Evolutionary conservation across 164 flowering plant genomes (phyloP), one percentile per base, ranked within the genome.

Genomic region (Kingdonia uniflora): DNA sequence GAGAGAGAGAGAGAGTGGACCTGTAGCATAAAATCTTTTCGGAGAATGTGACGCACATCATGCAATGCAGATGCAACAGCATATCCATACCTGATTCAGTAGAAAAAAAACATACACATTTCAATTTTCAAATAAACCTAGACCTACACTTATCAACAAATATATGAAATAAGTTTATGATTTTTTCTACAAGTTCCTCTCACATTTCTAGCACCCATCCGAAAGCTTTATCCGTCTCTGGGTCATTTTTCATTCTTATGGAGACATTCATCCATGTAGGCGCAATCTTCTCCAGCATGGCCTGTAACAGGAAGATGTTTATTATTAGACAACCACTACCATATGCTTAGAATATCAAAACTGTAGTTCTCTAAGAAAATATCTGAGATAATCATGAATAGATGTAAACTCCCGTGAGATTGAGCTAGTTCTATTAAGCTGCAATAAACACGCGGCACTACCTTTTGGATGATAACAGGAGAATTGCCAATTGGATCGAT

Each of bases 191-290:
- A 59, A 33, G 33, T 29, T 8, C 19, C 38, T 19, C 91, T 80
- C 63, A 94, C 97, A 94, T 94, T 80, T 94, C 99, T 44, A 89
- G 78, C 46, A 87, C 97, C 99, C 99, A 94, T 57, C 97, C 99
- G 66, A 94, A 94, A 40, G 77, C 65, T 57, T 81, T 74, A 67
- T 89, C 99, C 25, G 96, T 74, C 73, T 89, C 95, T 2, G 80
- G 74, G 47, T 94, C 97, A 50, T 80, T 71, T 62, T 94, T 94
- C 99, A 94, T 89, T 45, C 57, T 66, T 65, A 94, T 57, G 15
- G 99, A 94, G 51, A 89, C 66, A 76, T 94, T 87, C 90, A 89
- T 78, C 97, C 99, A 94, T 16, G 97, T 87, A 16, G 97, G 95
- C 3, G 99, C 91, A 62, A 94, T 83, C 69, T 81, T 79, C 66